Evolutionary conservation across 2,329 filamentous ascomycete species (phyloP), one percentile per base, ranked within the genome.

Genomic region (Venturia effusa): DNA sequence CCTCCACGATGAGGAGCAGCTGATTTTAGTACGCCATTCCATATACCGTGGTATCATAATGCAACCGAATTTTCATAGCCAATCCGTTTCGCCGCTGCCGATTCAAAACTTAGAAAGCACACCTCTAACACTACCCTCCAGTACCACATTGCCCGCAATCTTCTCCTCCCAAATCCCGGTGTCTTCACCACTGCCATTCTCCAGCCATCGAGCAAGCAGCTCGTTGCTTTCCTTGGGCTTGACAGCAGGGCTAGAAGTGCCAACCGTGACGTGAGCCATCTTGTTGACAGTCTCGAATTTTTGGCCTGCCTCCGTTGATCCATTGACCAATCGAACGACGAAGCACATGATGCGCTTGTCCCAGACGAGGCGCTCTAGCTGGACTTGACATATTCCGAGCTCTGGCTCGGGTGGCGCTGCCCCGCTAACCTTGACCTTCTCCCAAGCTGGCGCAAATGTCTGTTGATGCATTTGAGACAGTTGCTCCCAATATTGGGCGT

Each of bases 171-270:
- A 76, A 64, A 86, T 84, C 0, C 82, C 83, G 4, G 74, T 81
- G n/a, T 75, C 72, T 7, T 74, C 76, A 2, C 71, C 81, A 71
- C 74, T 79, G 0, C 85, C 85, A 61, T 77, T 74, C 67, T 87
- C 80, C 66, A 94, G 72, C 93, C 93, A 97, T 66, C 80, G 80
- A 67, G 81, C 81, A 65, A 99, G 75, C 71, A 99, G 69, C 65
- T 90, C 87, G 72, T 99, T 99, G 77, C 92, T 96, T 79, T 99
- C 93, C 75, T 89, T 92, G 0, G 94, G 93, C 78, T 97, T 97
- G 70, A 97, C 84, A 8, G 80, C 75, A 59, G 80, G 75, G 68
- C 86, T 83, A 11, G 86, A 84, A 0, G 94, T 99, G 24, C 94
- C 94, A 8, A 97, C 81, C 0, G 94, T 99, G 66, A 99, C 84